Evolutionary conservation across 2,329 filamentous ascomycete species (phyloP).

Genomic region (Diaporthe ilicicola): DNA sequence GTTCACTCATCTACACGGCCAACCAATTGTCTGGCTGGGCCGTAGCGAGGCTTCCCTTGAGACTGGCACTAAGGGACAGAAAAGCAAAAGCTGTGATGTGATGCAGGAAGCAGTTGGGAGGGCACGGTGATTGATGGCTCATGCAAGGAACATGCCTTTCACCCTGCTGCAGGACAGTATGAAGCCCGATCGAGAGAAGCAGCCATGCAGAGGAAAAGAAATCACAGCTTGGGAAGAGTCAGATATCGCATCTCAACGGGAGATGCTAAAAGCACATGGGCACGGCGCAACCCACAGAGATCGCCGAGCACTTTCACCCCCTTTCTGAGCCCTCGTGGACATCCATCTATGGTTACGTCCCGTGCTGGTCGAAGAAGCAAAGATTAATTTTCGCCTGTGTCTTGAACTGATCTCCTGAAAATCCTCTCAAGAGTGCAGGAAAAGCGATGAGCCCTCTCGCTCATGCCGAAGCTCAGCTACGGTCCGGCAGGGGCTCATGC

Average conservation of each 20-base stretch:
- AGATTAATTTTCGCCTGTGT: not conserved
- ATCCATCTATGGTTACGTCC: not conserved
- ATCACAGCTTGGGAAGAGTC: not conserved
- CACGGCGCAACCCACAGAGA: not conserved
- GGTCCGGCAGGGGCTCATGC: slow-evolving; percentile 9
- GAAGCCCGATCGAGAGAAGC: slow-evolving; percentile 13
- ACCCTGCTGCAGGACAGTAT: not conserved
- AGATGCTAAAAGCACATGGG: slow-evolving; percentile 20
- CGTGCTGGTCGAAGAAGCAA: slow-evolving; percentile 5
- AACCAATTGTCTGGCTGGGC: slow-evolving; percentile 17
- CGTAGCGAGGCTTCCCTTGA: slow-evolving; percentile 1
- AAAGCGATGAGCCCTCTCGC: slow-evolving; percentile 19
- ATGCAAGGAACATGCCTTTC: slow-evolving; percentile 18
- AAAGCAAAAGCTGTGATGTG: slow-evolving; percentile 23
- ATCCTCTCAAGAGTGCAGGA: slow-evolving; percentile 10
- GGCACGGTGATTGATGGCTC: slow-evolving; percentile 6
- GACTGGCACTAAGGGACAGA: not conserved
- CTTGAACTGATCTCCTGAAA: not conserved
- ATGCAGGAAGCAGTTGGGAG: slow-evolving; percentile 12
- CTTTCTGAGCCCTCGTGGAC: not conserved
- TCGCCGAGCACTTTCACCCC: slow-evolving; percentile 1
- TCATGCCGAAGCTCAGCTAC: slow-evolving; percentile 16
- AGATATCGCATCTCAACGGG: slow-evolving; percentile 17
- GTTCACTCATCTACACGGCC: slow-evolving; percentile 9
- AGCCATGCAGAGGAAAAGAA: slow-evolving; percentile 6